A percentile compares a stretch with the other conserved stretches of the same genome.
phyloP scores from a whole-genome alignment of 2,329 filamentous ascomycete species.

The Ophiostoma montium region DNA sequence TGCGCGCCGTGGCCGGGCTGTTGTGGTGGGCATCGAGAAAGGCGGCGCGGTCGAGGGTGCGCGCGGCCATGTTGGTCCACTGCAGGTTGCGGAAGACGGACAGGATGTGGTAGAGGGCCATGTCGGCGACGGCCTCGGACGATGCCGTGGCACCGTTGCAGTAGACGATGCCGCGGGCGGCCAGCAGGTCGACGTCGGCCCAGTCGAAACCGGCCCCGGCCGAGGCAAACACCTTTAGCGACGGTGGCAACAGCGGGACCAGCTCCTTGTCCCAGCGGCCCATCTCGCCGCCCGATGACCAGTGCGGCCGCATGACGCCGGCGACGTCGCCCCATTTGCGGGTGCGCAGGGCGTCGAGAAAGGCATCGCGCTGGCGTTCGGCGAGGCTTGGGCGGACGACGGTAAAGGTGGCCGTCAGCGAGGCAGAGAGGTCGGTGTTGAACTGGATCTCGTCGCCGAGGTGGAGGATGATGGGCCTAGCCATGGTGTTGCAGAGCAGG shows the following conservation, averaged over 20 bases:
- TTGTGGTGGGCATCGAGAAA: conserved; percentile 16
- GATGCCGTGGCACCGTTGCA: conserved; percentile 60
- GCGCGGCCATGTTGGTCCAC: conserved; percentile 43
- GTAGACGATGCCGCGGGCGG: conserved; percentile 46
- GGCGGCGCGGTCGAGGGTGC: conserved; percentile 10
- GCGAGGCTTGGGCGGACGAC: conserved; percentile 29
- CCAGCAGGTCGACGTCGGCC: conserved; percentile 51
- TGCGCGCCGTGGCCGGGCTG: conserved; percentile 31
- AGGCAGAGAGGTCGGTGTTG: conserved; percentile 31
- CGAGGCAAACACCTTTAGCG: conserved; percentile 47
- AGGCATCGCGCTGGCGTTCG: conserved; percentile 36
- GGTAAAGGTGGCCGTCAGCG: conserved; percentile 30
- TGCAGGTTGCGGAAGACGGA: conserved; percentile 53
- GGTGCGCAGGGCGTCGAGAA: conserved; percentile 35
- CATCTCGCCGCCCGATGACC: conserved; percentile 16
- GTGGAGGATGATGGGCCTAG: conserved; percentile 41
- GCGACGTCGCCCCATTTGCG: conserved; percentile 40
- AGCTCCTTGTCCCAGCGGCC: conserved; percentile 15
- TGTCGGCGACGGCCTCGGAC: conserved; percentile 59
- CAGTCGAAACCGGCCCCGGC: conserved; percentile 55
- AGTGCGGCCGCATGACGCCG: conserved; percentile 22
- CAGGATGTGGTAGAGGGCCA: conserved; percentile 54
- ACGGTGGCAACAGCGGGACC: conserved; percentile 33
- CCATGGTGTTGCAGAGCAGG: not conserved
- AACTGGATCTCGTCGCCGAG: conserved; percentile 52